Base-by-base conservation (phyloP, 2,329 filamentous ascomycete genomes). In the Ilyonectria sp. region DNA sequence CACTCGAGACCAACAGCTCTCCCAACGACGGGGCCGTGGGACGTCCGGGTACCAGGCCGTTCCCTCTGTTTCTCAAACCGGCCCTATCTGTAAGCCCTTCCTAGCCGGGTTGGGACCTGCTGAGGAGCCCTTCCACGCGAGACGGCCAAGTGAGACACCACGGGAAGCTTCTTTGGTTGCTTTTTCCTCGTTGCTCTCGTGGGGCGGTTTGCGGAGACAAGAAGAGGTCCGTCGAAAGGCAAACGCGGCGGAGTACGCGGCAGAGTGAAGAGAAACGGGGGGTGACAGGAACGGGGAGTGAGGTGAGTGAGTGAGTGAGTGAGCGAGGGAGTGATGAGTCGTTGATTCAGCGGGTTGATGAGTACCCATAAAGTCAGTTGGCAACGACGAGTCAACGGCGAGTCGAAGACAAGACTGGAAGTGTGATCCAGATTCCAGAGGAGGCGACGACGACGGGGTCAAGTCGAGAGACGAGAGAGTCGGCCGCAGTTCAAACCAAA, bases 131-230 rank as follows among this genome's bases (percentile, higher is more conserved):
- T 74, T 65, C 69, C 70, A 73, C 68, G 62, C 72, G 67, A 70
- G 68, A 54, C 46, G 63, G 65, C 43, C 52, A 62, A 67, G 64
- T 76, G 71, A 76, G 72, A 76, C 74, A 76, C 63, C 46, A 61
- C 71, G 64, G 70, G 66, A 68, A 69, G 65, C 64, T 73, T 70
- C 63, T 68, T 60, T 63, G 65, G 58, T 70, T 75, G 68, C 69
- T 75, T 74, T 73, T 74, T 67, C 33, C 67, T 71, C 60, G 59
- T 57, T 65, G 63, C 64, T 68, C 67, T 73, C 74, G 74, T 75
- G 65, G 71, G 26, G 26, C 5, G 66, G 63, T 74, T 68, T 69
- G 69, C 71, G 68, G 71, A 75, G 69, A 69, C 66, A 63, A 63
- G 26, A 26, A 66, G 46, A 73, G 47, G 60, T 26, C 49, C 52